Evolutionary conservation across 371 early-diverging fungal genomes (phyloP).

Genomic region (Dentiscutata heterogama): DNA sequence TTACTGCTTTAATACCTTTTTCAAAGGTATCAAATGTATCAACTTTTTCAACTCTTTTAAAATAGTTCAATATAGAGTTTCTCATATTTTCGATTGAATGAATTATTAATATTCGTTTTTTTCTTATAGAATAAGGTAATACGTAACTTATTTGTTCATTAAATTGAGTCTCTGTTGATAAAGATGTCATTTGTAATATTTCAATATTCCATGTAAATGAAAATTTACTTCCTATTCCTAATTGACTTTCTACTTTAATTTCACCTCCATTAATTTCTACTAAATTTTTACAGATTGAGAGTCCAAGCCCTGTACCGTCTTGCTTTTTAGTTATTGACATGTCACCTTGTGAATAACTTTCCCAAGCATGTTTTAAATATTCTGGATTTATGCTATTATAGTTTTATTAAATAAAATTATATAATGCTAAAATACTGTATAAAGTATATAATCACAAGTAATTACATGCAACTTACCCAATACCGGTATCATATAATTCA

Average conservation of each 20-base stretch:
- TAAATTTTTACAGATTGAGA: conserved; percentile 56
- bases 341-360: conserved; percentile 58
- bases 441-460: neutral
- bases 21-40: too few species aligned
- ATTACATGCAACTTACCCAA: neutral
- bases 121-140: too few species aligned
- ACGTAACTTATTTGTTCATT: too few species aligned
- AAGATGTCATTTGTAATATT: too few species aligned
- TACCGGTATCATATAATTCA: conserved; percentile 40
- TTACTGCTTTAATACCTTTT: too few species aligned
- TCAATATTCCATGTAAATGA: conserved; percentile 55
- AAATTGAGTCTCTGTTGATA: too few species aligned
- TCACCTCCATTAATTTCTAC: conserved; percentile 55
- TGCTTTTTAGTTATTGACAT: conserved; percentile 55
- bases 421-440: neutral
- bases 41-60: too few species aligned
- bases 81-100: too few species aligned
- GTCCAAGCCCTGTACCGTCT: conserved; percentile 56
- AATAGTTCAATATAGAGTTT: too few species aligned
- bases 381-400: conserved; percentile 52
- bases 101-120: too few species aligned
- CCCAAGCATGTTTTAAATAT: conserved; percentile 55
- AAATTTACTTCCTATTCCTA: conserved; percentile 55
- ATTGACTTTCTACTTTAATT: conserved; percentile 50
- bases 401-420: too few species aligned